These are phyloP conservation scores for Pseudonitzschia multiseries DNA, from an alignment of 108 stramenopile species.

Conservation along the genomic window DNA sequence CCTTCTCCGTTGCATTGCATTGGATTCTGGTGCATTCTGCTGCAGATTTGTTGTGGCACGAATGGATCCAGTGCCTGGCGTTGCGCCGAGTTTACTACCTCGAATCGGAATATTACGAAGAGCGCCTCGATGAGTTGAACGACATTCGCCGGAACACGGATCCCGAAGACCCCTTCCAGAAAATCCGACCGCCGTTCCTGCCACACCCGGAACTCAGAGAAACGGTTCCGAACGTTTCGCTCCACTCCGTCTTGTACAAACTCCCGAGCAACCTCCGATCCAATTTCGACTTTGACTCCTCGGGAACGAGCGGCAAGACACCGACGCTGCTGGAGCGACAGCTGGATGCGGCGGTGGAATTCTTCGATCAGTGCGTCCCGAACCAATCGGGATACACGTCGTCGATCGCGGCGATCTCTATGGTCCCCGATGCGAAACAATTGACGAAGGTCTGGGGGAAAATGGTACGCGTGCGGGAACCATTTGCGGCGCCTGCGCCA, in stretches of 20 bases:
- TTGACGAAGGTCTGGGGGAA: constrained; percentile 74
- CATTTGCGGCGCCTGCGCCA: constrained; percentile 65
- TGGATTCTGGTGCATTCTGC: too few relatives aligned
- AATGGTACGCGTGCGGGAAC: constrained; percentile 74
- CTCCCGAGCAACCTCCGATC: constrained; percentile 13
- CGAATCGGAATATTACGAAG: constrained; percentile 67
- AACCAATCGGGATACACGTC: constrained; percentile 79
- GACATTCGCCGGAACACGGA: constrained; percentile 3
- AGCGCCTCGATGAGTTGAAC: constrained; percentile 55
- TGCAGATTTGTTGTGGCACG: constrained; percentile 47
- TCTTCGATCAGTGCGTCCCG: constrained; percentile 83
- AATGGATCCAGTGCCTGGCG: constrained; percentile 73
- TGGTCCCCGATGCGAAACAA: constrained; percentile 66
- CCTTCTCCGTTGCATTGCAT: neutral
- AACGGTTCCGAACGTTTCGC: constrained; percentile 77
- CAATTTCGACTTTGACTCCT: constrained; percentile 2
- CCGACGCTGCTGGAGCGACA: constrained; percentile 58
- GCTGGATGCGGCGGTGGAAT: constrained; percentile 60
- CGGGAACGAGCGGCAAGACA: constrained; percentile 2
- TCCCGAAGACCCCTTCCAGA: constrained; percentile 14
- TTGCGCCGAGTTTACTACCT: constrained; percentile 79
- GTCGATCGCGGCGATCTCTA: constrained; percentile 84
- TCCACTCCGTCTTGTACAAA: constrained; percentile 63
- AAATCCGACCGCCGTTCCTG: constrained; percentile 55
- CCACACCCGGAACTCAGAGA: constrained; percentile 85